phyloP scores from a whole-genome alignment of 805 yeast genomes.

The Yamadazyma akitaensis region DNA sequence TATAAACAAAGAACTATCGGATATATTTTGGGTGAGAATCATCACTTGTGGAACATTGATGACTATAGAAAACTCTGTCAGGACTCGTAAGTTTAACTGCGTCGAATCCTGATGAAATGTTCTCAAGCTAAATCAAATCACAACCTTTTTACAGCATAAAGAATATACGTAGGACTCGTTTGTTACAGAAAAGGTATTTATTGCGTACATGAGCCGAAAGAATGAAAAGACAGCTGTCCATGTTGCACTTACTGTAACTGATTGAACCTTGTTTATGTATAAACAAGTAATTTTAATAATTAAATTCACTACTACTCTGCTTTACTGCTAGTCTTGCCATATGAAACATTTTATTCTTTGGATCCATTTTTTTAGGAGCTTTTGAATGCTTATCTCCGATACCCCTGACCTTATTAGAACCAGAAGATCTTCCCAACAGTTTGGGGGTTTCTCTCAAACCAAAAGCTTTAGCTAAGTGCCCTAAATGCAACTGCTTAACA shows the following conservation, averaged over 20 bases:
- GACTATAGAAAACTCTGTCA: constrained; percentile 19
- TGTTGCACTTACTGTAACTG: too few relatives aligned
- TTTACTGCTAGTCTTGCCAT: constrained; percentile 69
- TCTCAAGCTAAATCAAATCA: too few relatives aligned
- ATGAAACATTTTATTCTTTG: constrained; percentile 69
- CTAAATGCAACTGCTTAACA: constrained; percentile 80
- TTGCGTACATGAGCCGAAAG: too few relatives aligned
- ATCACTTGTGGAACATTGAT: constrained; percentile 59
- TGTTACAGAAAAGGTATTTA: too few relatives aligned
- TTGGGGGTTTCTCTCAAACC: constrained; percentile 95
- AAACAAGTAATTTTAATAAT: constrained; percentile 33
- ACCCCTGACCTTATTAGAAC: constrained; percentile 18
- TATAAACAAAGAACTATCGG: constrained; percentile 55
- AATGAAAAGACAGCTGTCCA: too few relatives aligned
- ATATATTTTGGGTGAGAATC: constrained; percentile 72
- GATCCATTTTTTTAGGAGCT: constrained; percentile 57
- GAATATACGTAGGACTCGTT: too few relatives aligned
- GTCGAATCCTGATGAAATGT: not conserved
- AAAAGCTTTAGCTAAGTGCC: constrained; percentile 93
- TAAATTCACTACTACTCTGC: constrained; percentile 70
- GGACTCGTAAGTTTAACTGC: not conserved
- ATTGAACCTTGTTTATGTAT: not conserved
- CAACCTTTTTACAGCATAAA: too few relatives aligned
- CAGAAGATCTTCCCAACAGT: constrained; percentile 51
- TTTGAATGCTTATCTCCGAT: constrained; percentile 11